Conservation (phyloP, 176 grass and related monocot species). For the Themeda triandra region DNA sequence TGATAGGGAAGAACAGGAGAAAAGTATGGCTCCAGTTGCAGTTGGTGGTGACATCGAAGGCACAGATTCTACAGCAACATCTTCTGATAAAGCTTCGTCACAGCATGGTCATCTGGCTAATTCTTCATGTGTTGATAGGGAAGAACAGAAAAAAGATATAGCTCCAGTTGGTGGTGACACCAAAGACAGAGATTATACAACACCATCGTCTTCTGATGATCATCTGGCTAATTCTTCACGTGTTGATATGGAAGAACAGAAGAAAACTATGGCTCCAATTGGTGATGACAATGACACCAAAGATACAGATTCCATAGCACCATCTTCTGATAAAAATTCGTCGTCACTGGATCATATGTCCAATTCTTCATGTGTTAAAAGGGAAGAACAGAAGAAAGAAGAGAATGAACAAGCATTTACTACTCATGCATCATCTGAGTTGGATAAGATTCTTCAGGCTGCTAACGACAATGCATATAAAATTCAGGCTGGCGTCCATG, state of each 20-base stretch:
- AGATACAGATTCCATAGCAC: background rate
- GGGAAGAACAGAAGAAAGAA: background rate
- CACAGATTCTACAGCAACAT: too few relatives aligned
- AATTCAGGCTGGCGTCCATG: slow-evolving; percentile 15
- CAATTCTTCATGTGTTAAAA: background rate
- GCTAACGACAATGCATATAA: slow-evolving; percentile 31
- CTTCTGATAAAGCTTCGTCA: too few relatives aligned
- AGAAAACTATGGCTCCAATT: background rate
- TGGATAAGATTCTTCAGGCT: slow-evolving; percentile 33
- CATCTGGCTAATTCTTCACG: background rate
- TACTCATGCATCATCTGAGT: slow-evolving; percentile 10
- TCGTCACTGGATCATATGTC: background rate
- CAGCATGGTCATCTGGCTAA: too few relatives aligned
- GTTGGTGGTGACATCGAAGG: too few relatives aligned
- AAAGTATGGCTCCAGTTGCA: too few relatives aligned
- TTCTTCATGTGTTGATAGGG: too few relatives aligned
- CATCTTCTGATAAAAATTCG: background rate
- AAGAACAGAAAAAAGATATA: too few relatives aligned
- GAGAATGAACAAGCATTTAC: background rate
- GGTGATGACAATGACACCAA: background rate
- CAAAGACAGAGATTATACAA: background rate
- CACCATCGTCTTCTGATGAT: background rate
- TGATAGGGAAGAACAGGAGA: too few relatives aligned
- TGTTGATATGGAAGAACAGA: slow-evolving; percentile 3
- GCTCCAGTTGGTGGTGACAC: background rate